Conservation (phyloP, 352 stramenopile genomes). For the Globisporangium alternatum region DNA sequence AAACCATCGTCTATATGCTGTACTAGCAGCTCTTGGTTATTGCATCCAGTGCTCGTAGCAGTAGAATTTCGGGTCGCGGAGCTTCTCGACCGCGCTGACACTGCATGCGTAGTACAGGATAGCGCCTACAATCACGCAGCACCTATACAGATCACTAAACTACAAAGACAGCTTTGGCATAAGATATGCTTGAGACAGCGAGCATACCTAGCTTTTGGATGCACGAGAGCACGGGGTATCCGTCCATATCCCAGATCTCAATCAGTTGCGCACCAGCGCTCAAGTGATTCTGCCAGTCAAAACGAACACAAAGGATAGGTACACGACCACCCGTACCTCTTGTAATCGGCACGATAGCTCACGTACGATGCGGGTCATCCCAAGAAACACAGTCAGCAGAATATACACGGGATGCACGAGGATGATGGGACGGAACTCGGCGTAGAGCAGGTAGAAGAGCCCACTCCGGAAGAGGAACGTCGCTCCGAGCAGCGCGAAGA, state of each 20-base stretch:
- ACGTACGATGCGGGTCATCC: conserved; percentile 34
- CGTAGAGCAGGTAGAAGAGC: conserved; percentile 56
- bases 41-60: conserved; percentile 36
- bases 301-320: too few species aligned
- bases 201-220: conserved; percentile 53
- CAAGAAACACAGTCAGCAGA: conserved; percentile 40
- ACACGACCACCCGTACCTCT: neutral
- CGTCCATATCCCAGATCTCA: conserved; percentile 42
- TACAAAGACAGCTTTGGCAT: neutral
- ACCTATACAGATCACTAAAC: neutral
- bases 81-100: conserved; percentile 45
- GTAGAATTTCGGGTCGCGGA: conserved; percentile 55
- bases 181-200: neutral
- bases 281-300: conserved; percentile 27
- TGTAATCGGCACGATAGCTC: neutral
- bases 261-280: conserved; percentile 24
- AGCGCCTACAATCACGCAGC: conserved; percentile 25
- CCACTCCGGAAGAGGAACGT: conserved; percentile 77
- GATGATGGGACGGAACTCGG: conserved; percentile 47
- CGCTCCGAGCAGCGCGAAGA: conserved; percentile 51
- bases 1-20: too few species aligned
- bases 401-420: conserved; percentile 53
- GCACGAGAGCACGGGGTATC: conserved; percentile 41
- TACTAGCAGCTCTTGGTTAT: neutral
- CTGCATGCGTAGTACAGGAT: conserved; percentile 51